Evolutionary conservation across 2,329 filamentous ascomycete genomes (phyloP).

Genomic region (Scytalidium lignicola): DNA sequence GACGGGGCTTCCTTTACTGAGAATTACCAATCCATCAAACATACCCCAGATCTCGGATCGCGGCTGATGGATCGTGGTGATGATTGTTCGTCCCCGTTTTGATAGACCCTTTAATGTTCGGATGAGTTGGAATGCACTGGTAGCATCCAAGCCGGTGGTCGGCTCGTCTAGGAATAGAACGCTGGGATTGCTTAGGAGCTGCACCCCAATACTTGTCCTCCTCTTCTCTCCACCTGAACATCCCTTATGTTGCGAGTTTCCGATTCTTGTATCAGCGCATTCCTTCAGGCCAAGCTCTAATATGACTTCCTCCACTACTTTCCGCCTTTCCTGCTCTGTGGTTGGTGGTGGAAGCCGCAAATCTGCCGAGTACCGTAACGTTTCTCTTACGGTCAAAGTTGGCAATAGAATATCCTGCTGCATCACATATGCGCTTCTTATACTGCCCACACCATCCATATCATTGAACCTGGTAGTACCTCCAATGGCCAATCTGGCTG

Average conservation of each 20-base stretch:
- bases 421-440: slow-evolving; percentile 66
- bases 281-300: slow-evolving; percentile 71
- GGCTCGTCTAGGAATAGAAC: slow-evolving; percentile 76
- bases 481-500: slow-evolving; percentile 42
- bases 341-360: slow-evolving; percentile 62
- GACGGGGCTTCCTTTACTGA: slow-evolving; percentile 62
- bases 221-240: slow-evolving; percentile 78
- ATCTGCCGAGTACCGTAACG: slow-evolving; percentile 67
- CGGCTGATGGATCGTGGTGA: slow-evolving; percentile 73
- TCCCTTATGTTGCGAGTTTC: slow-evolving; percentile 64
- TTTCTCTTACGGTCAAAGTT: slow-evolving; percentile 71
- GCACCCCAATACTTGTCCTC: slow-evolving; percentile 70
- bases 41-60: slow-evolving; percentile 75
- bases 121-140: slow-evolving; percentile 69
- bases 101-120: slow-evolving; percentile 65
- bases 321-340: slow-evolving; percentile 50
- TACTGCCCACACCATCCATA: slow-evolving; percentile 42
- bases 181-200: slow-evolving; percentile 73
- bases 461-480: slow-evolving; percentile 61
- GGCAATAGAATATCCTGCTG: slow-evolving; percentile 72
- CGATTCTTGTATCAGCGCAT: slow-evolving; percentile 70
- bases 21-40: slow-evolving; percentile 66
- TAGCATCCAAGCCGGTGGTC: slow-evolving; percentile 72
- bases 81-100: slow-evolving; percentile 62
- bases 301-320: slow-evolving; percentile 71